Base-by-base conservation (phyloP, 2,329 filamentous ascomycete genomes). In the Penicillium fuscoglaucum region DNA sequence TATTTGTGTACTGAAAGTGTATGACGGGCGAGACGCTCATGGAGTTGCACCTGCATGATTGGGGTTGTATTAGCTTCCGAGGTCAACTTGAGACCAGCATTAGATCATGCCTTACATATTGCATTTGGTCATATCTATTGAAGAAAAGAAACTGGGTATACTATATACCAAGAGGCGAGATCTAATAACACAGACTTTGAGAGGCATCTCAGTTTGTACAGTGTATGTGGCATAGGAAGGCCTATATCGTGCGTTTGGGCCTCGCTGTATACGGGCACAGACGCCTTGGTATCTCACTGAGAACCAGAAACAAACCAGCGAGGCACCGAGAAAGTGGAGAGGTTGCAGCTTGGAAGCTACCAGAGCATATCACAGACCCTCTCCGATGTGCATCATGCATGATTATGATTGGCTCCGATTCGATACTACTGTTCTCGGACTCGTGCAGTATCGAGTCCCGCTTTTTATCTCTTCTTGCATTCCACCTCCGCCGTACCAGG, bases 291-390 rank as follows among this genome's bases (percentile, higher is more conserved):
- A 46, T 33, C 31, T 19, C 4, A 37, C n/a, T 40, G 31, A 50
- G 29, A 40, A 10, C 31, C 24, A 48, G 37, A 48, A 33, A 5
- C 19, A 53, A 35, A 52, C 24, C 43, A 61, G 35, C 51, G 49
- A 19, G 49, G 37, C 47, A 61, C 48, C 45, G 6, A 29, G 44
- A 57, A 59, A 58, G 63, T 63, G 63, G 65, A 65, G 33, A 55
- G 52, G n/a, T 47, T 58, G 58, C 60, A 59, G 51, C 41, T 44
- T 59, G 44, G 28, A 61, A 58, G 58, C 53, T 63, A 57, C 56
- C 40, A 54, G 54, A 57, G 59, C 58, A 65, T 65, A 62, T 64
- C 61, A 63, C 59, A 57, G 62, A 61, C 59, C 61, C 55, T 63
- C 55, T 45, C 44, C 41, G 31, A 56, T 19, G 57, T 63, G 53